Conservation (phyloP, 345 rosid species). For the Dimocarpus longan region DNA sequence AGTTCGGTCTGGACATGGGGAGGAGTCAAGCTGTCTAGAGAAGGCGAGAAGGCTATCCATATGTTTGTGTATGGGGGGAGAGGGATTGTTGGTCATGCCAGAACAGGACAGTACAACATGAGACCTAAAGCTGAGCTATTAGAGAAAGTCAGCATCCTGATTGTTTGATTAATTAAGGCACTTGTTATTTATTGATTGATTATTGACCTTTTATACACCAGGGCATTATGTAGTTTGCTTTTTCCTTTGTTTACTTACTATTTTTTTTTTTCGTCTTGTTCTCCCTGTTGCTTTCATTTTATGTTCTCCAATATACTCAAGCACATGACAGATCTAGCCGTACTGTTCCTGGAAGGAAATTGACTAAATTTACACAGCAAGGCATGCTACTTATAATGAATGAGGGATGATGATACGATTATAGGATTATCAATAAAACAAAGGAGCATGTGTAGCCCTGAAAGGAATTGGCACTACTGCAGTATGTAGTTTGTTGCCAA, state of each 20-base stretch:
- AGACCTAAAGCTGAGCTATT: conserved; percentile 16
- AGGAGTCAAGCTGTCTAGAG: not conserved
- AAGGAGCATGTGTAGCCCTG: conserved; percentile 14
- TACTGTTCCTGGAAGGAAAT: not conserved
- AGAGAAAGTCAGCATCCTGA: not conserved
- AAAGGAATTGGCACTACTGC: not conserved
- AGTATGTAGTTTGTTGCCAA: not conserved
- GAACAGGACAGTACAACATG: not conserved
- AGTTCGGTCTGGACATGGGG: not conserved
- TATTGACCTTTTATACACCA: not conserved
- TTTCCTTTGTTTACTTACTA: not conserved
- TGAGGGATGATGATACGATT: not conserved
- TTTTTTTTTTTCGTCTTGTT: not conserved
- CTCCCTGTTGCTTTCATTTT: not conserved
- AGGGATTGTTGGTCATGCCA: not conserved
- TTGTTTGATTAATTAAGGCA: not conserved
- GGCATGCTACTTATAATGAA: not conserved
- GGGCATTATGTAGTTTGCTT: not conserved
- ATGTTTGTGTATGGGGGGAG: not conserved
- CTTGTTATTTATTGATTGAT: not conserved
- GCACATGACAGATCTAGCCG: not conserved
- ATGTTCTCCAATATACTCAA: not conserved
- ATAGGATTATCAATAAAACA: not conserved
- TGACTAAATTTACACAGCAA: not conserved
- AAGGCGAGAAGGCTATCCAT: not conserved